Percentiles rank a stretch among this genome's conserved stretches.
phyloP scores from a whole-genome alignment of 2,329 filamentous ascomycete species.

The Cercospora sesami region DNA sequence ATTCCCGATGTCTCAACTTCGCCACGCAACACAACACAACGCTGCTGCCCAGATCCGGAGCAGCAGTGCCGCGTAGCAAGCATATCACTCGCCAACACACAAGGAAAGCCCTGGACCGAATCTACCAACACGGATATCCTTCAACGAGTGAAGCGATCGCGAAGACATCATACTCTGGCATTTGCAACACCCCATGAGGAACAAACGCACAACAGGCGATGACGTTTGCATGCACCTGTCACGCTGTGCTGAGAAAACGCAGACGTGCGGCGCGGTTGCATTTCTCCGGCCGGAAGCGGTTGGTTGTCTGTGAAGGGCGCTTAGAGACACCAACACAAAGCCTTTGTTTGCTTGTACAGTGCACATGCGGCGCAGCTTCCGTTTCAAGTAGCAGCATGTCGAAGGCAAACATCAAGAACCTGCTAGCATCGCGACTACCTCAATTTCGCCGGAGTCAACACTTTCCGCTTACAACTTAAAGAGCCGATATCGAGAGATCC shows the following conservation, averaged over 20 bases:
- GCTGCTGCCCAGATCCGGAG: no score
- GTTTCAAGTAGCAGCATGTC: background rate
- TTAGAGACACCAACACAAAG: background rate
- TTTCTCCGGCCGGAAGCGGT: background rate
- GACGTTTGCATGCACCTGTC: no score
- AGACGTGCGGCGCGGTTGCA: background rate
- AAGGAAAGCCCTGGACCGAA: no score
- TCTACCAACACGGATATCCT: no score
- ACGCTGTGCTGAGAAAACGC: background rate
- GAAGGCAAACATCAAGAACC: background rate
- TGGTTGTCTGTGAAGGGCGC: background rate
- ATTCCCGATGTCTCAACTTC: no score
- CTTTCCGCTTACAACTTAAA: background rate
- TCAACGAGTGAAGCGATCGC: no score
- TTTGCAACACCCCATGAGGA: no score
- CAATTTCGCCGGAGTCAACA: background rate
- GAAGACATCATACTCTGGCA: no score
- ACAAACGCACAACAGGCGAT: no score
- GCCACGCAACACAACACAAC: no score
- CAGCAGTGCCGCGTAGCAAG: no score
- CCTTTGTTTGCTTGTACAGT: background rate
- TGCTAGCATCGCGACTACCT: background rate
- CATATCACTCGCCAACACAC: no score
- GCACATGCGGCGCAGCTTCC: background rate
- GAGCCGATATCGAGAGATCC: background rate